Conservation (phyloP, 148 eudicot genomes). For the Rhododendron ferrugineum region DNA sequence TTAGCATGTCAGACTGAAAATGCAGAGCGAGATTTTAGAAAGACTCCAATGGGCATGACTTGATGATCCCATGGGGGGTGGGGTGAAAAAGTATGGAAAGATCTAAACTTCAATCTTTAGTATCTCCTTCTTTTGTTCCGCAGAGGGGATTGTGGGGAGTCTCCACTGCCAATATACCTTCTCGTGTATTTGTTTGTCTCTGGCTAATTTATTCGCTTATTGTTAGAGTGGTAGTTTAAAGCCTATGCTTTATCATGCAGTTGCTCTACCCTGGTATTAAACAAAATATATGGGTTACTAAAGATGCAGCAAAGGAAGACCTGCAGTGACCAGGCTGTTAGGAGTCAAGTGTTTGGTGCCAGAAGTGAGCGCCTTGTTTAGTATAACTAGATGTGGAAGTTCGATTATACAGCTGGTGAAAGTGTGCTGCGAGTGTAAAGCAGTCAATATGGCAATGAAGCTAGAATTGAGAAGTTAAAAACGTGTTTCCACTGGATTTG, state of each 20-base stretch:
- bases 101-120: not conserved
- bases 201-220: not conserved
- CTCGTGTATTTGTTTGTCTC: not conserved
- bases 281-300: too few species aligned
- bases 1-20: not conserved
- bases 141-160: not conserved
- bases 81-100: not conserved
- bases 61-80: too few species aligned
- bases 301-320: not conserved
- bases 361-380: not conserved
- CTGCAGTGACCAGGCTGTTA: not conserved
- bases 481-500: not conserved
- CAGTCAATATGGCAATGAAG: not conserved
- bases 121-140: not conserved
- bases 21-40: not conserved
- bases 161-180: not conserved
- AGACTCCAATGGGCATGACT: not conserved
- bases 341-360: not conserved
- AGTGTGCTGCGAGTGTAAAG: too few species aligned
- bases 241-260: not conserved
- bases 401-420: not conserved
- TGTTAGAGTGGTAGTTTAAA: not conserved
- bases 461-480: not conserved
- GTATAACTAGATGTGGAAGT: not conserved
- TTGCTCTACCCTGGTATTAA: not conserved